Percentiles rank a stretch among this genome's conserved stretches.
Evolutionary conservation across 208 protist genomes (phyloP).

Genomic region (Leishmania guyanensis): DNA sequence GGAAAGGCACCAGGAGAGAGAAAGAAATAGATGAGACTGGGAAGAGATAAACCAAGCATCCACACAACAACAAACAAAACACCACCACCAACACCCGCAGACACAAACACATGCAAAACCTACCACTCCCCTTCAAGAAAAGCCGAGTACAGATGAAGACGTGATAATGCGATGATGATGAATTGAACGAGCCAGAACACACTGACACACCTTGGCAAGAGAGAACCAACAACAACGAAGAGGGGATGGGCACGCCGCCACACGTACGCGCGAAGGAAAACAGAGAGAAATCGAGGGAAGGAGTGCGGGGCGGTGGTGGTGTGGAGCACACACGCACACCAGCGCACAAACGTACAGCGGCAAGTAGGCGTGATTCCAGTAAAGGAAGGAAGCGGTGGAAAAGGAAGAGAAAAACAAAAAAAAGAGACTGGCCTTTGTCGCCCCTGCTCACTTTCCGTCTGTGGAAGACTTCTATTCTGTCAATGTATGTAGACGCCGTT

Average conservation of each 20-base stretch:
- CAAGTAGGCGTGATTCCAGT: background rate
- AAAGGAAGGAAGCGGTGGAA: background rate
- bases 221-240: too few species aligned
- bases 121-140: background rate
- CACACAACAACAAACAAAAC: constrained; percentile 5
- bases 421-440: background rate
- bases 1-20: constrained; percentile 2
- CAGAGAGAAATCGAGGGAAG: too few species aligned
- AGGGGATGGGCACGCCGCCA: too few species aligned
- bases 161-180: constrained; percentile 17
- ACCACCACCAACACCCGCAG: background rate
- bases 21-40: background rate
- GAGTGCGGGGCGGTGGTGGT: too few species aligned
- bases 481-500: too few species aligned
- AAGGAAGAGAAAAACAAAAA: background rate
- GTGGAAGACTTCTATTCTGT: too few species aligned
- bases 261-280: too few species aligned
- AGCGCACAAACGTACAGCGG: too few species aligned
- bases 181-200: background rate
- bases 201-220: background rate
- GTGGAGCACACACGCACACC: too few species aligned
- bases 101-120: background rate
- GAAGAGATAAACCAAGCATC: constrained; percentile 15
- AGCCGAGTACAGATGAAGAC: constrained; percentile 26
- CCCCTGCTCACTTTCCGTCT: too few species aligned